Evolutionary conservation across 2,329 filamentous ascomycete species (phyloP), one percentile per base, ranked within the genome.

Genomic region (Plectosphaerella sp.): DNA sequence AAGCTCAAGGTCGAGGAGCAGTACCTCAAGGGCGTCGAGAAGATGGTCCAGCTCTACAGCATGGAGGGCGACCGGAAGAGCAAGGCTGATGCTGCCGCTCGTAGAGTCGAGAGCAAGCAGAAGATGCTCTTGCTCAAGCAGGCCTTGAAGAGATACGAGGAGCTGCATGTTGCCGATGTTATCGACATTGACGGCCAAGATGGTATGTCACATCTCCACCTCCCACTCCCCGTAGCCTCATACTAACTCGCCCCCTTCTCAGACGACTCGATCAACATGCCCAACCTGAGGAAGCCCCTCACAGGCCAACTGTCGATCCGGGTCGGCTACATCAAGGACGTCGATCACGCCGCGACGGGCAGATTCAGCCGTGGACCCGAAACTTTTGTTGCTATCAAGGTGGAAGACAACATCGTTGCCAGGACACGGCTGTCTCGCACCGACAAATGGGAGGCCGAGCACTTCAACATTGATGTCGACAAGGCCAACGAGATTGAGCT

Each of bases 401-500:
- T 97, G 45, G 94, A 99, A 73, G 94, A 99, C 71, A 84, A 87
- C 50, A 84, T 97, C 56, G 91, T 95, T 62, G 92, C 91, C 41
- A 84, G 91, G 59, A 99, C 94, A 22, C 90, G 85, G 67, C 82
- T 88, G 1, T 91, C 92, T 10, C 82, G 92, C 53, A 96, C 80
- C 56, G 94, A 99, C 70, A 84, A 84, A 63, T 99, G 93, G 93
- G 86, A 91, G 42, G 89, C 91, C 60, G 94, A 99, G 72, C 83
- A 86, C 36, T 94, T 97, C 69, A 91, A 86, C 53, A 87, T 99
- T 56, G 90, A 94, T 58, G 94, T 99, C 52, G 93, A 97, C 72
- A 97, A 97, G 75, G 94, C 94, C 49, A 99, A 99, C 70, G 94
- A 99, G 72, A 91, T 99, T 56, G 94, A 99, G 67, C 83, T 99